Evolutionary conservation across 768 basidiomycete genomes (phyloP).

Genomic region (Xerocomellus dryophilus): DNA sequence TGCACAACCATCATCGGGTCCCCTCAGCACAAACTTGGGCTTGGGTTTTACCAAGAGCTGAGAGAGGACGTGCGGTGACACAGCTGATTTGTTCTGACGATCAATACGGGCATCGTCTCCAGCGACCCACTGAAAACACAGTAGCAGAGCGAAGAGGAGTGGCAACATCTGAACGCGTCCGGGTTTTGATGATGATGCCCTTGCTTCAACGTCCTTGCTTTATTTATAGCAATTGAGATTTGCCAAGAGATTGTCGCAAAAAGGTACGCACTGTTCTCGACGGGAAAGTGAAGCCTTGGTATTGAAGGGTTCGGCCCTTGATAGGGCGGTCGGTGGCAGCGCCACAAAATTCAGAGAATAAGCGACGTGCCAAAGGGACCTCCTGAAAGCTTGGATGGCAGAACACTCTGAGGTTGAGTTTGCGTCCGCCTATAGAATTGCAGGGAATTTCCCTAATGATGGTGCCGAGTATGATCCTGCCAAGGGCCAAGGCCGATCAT

Average conservation of each 20-base stretch:
- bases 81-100: conserved; percentile 7
- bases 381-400: no score
- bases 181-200: neutral
- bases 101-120: neutral
- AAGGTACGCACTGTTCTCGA: neutral
- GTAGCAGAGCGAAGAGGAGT: conserved; percentile 10
- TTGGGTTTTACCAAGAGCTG: conserved; percentile 12
- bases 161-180: conserved; percentile 5
- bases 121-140: conserved; percentile 7
- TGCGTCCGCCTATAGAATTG: no score
- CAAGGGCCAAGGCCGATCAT: no score
- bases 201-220: neutral
- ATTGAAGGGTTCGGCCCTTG: neutral
- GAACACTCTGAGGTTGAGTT: no score
- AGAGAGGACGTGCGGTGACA: neutral
- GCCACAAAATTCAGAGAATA: neutral
- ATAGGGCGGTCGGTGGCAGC: neutral
- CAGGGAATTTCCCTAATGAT: no score
- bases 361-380: neutral
- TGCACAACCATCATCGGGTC: conserved; percentile 4
- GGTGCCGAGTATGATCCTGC: no score
- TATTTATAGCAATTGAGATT: neutral
- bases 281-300: no score
- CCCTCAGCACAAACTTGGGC: conserved; percentile 9
- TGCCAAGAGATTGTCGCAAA: neutral